Percentiles rank a stretch among this genome's conserved stretches.
These are phyloP conservation scores for Hygrocybe punicea DNA, from an alignment of 768 basidiomycete species.

Conservation along the genomic window DNA sequence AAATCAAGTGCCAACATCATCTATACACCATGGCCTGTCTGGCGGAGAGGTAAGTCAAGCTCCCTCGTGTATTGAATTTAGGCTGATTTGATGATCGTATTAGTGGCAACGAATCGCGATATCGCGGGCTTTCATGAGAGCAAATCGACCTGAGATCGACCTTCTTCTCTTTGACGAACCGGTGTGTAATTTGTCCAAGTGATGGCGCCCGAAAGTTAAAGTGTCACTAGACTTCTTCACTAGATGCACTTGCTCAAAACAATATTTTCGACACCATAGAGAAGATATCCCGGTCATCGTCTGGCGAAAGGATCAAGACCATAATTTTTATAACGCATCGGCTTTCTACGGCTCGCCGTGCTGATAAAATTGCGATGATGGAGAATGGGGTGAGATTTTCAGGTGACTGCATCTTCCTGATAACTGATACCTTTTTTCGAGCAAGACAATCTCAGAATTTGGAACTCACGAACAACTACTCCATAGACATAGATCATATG, in stretches of 20 bases:
- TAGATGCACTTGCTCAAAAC: conserved; percentile 78
- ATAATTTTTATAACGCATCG: conserved; percentile 84
- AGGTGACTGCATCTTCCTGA: conserved; percentile 5
- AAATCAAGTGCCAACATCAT: conserved; percentile 25
- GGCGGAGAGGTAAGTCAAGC: conserved; percentile 71
- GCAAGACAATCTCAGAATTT: conserved; percentile 70
- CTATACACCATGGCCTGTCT: conserved; percentile 64
- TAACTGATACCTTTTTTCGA: conserved; percentile 8
- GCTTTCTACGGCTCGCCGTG: conserved; percentile 73
- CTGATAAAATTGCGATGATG: conserved; percentile 87
- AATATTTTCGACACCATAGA: conserved; percentile 75
- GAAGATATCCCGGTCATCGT: conserved; percentile 54
- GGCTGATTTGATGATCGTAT: conserved; percentile 2
- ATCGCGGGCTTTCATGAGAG: conserved; percentile 84
- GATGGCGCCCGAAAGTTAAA: too few relatives aligned
- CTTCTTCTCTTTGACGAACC: conserved; percentile 84
- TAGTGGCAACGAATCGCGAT: conserved; percentile 88
- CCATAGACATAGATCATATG: conserved; percentile 57
- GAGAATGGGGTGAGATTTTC: conserved; percentile 55
- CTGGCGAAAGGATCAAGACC: conserved; percentile 61
- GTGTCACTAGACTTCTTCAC: conserved; percentile 60
- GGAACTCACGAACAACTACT: conserved; percentile 70
- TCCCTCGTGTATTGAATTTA: conserved; percentile 2
- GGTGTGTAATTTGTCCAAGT: conserved; percentile 37
- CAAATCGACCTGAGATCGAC: conserved; percentile 69